These are phyloP conservation scores for Rhodocollybia butyracea DNA, from an alignment of 768 basidiomycete genomes.

Conservation along the genomic window DNA sequence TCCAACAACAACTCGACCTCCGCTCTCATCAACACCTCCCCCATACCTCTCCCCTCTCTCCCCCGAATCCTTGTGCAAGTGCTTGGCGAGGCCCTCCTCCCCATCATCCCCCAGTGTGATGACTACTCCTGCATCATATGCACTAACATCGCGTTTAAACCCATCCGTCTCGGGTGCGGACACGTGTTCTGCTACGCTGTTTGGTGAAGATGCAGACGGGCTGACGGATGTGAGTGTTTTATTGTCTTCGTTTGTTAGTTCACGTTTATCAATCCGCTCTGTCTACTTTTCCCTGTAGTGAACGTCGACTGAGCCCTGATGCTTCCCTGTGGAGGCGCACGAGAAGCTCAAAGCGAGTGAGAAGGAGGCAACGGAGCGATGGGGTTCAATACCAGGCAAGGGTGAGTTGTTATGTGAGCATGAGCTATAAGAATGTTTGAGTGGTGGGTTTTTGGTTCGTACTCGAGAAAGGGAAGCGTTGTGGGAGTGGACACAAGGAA, in stretches of 20 bases:
- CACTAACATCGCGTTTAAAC: slow-evolving; percentile 88
- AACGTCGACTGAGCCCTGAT: slow-evolving; percentile 79
- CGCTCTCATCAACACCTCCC: no score
- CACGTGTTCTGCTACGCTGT: slow-evolving; percentile 81
- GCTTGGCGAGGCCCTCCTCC: slow-evolving; percentile 77
- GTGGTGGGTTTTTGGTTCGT: no score
- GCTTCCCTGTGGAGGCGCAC: slow-evolving; percentile 85
- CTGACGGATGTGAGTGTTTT: slow-evolving; percentile 63
- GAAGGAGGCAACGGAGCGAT: slow-evolving; percentile 62
- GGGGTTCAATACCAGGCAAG: slow-evolving; percentile 48
- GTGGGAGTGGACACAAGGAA: no score
- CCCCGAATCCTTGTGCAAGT: slow-evolving; percentile 75
- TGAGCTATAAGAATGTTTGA: no score
- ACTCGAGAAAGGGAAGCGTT: no score
- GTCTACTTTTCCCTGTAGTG: slow-evolving; percentile 40
- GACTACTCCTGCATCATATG: slow-evolving; percentile 90
- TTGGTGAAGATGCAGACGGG: slow-evolving; percentile 90
- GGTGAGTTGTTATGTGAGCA: slow-evolving; percentile 44
- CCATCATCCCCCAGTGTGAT: slow-evolving; percentile 74
- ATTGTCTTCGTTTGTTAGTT: background rate
- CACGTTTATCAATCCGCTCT: background rate
- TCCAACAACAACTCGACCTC: no score
- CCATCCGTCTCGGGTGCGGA: slow-evolving; percentile 75
- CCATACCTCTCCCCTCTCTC: slow-evolving; percentile 36
- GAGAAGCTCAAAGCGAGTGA: slow-evolving; percentile 75